Evolutionary conservation across 2,329 filamentous ascomycete species (phyloP).

Genomic region (Colletotrichum tanaceti): DNA sequence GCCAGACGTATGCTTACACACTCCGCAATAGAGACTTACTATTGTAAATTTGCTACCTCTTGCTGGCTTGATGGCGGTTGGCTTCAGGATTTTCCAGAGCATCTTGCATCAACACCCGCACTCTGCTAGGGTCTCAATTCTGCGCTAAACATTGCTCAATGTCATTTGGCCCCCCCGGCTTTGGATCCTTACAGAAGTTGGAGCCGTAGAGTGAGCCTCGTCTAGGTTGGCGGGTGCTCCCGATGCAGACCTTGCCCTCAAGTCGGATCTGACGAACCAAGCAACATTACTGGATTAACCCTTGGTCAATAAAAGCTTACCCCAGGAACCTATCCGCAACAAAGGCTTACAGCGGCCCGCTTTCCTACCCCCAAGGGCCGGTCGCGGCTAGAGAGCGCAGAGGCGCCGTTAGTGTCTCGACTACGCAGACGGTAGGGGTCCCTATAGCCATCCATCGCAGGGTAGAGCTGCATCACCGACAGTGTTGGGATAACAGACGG

Average conservation of each 20-base stretch:
- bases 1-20: too few relatives aligned
- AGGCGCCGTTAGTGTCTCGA: slow-evolving; percentile 5
- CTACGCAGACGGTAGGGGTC: neutral
- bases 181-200: too few relatives aligned
- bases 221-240: neutral
- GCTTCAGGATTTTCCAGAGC: too few relatives aligned
- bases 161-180: too few relatives aligned
- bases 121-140: too few relatives aligned
- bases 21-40: too few relatives aligned
- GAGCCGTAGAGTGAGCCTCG: too few relatives aligned
- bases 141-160: too few relatives aligned
- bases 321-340: neutral
- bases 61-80: too few relatives aligned
- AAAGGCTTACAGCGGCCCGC: neutral
- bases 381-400: neutral
- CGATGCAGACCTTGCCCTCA: neutral
- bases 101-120: too few relatives aligned
- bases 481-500: slow-evolving; percentile 6
- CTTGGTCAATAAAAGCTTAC: neutral
- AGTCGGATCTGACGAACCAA: neutral
- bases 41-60: too few relatives aligned
- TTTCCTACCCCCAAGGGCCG: neutral
- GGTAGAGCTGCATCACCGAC: neutral
- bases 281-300: neutral
- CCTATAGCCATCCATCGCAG: neutral